These are phyloP conservation scores for Pluteus cervinus DNA, from an alignment of 768 basidiomycete genomes.

Conservation along the genomic window DNA sequence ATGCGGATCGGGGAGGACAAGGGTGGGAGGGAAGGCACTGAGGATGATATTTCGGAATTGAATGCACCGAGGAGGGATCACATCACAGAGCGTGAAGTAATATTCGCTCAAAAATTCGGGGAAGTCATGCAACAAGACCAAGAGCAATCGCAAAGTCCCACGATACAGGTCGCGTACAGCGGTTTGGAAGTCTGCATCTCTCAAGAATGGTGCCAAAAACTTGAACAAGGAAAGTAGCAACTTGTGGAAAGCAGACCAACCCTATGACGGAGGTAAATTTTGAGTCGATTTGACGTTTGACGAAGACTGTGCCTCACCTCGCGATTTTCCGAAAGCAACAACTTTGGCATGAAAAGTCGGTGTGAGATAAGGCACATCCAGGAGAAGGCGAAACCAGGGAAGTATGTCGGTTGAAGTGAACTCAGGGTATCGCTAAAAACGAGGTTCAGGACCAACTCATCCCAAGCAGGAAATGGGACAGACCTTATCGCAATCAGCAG, in stretches of 20 bases:
- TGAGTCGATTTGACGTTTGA: slow-evolving; percentile 1
- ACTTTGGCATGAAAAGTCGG: slow-evolving; percentile 94
- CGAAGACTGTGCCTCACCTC: slow-evolving; percentile 46
- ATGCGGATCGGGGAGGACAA: slow-evolving; percentile 83
- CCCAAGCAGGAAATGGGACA: slow-evolving; percentile 9
- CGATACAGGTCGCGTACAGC: slow-evolving; percentile 86
- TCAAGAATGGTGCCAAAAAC: slow-evolving; percentile 89
- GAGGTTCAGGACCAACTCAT: slow-evolving; percentile 10
- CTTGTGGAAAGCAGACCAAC: slow-evolving; percentile 96
- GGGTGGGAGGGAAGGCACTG: slow-evolving; percentile 83
- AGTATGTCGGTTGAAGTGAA: slow-evolving; percentile 92
- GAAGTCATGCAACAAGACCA: slow-evolving; percentile 97
- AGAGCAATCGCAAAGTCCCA: slow-evolving; percentile 81
- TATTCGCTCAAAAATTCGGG: slow-evolving; percentile 97
- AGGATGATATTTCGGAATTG: slow-evolving; percentile 96
- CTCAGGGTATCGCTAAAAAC: slow-evolving; percentile 81
- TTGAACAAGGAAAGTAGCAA: slow-evolving; percentile 90
- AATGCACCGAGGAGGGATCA: slow-evolving; percentile 86
- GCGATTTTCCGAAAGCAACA: slow-evolving; percentile 80
- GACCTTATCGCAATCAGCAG: slow-evolving; percentile 85
- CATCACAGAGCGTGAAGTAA: slow-evolving; percentile 93
- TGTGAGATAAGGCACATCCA: slow-evolving; percentile 98
- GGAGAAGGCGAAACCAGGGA: slow-evolving; percentile 97
- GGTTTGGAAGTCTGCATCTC: slow-evolving; percentile 69
- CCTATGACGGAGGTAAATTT: slow-evolving; percentile 34